Conservation (phyloP, 768 basidiomycete species). For the Polyporus arcularius region DNA sequence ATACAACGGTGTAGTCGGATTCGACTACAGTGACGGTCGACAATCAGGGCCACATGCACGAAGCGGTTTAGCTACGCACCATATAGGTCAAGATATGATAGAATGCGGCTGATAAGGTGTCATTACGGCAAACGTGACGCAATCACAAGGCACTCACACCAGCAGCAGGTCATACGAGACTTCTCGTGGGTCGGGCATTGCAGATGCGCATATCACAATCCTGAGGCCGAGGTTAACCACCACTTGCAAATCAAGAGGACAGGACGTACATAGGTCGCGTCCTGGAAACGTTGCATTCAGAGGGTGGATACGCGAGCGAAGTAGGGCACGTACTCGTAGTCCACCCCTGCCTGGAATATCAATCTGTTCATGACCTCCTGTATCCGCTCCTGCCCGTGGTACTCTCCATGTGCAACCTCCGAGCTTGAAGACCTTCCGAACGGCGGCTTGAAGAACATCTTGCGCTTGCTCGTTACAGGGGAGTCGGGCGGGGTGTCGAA, state of each 20-base stretch:
- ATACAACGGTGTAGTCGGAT: constrained; percentile 85
- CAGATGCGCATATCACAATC: constrained; percentile 82
- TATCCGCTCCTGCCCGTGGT: constrained; percentile 42
- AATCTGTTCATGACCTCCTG: constrained; percentile 69
- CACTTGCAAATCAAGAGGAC: constrained; percentile 1
- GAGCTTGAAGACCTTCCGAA: constrained; percentile 46
- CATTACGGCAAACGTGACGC: constrained; percentile 8
- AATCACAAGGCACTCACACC: constrained; percentile 48
- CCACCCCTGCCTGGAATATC: constrained; percentile 88
- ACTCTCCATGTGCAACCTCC: constrained; percentile 27
- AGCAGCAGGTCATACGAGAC: constrained; percentile 79
- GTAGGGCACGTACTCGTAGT: constrained; percentile 70
- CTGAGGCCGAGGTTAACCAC: constrained; percentile 36
- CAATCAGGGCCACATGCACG: constrained; percentile 1
- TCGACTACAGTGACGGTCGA: constrained; percentile 53
- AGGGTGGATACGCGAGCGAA: constrained; percentile 4
- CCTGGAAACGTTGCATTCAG: constrained; percentile 40
- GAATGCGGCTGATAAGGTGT: constrained; percentile 55
- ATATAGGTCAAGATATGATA: constrained; percentile 80
- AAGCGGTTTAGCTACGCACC: constrained; percentile 44
- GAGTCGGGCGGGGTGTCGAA: constrained; percentile 30
- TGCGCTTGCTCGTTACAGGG: constrained; percentile 31
- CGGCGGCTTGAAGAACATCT: constrained; percentile 47
- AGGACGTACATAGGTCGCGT: constrained; percentile 80
- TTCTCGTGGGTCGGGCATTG: constrained; percentile 75